A percentile compares a stretch with the other conserved stretches of the same genome.
Conservation (phyloP, 495 filamentous ascomycete genomes). For the Neurospora sp. region DNA sequence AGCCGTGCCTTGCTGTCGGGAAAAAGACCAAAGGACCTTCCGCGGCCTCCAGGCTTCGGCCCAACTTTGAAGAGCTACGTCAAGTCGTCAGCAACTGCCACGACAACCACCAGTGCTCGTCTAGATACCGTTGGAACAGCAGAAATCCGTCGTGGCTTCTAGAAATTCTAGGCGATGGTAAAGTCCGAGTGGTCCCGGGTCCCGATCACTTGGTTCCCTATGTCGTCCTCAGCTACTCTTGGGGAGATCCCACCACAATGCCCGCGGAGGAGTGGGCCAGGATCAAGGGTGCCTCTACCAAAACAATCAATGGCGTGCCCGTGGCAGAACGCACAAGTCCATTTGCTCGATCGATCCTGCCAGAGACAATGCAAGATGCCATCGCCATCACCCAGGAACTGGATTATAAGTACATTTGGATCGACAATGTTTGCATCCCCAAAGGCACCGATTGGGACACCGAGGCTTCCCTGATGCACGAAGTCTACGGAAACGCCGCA, state of each 20-base stretch:
- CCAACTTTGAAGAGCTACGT: constrained; percentile 14
- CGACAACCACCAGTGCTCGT: constrained; percentile 19
- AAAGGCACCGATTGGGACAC: constrained; percentile 26
- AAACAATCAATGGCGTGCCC: constrained; percentile 14
- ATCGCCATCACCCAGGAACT: constrained; percentile 13
- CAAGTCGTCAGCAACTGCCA: constrained; percentile 15
- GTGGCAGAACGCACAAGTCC: constrained; percentile 14
- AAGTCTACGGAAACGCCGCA: constrained; percentile 24
- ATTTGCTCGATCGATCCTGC: constrained; percentile 9
- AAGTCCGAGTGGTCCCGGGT: constrained; percentile 10
- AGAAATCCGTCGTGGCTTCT: constrained; percentile 24
- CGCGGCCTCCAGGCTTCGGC: constrained; percentile 2
- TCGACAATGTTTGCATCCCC: constrained; percentile 24
- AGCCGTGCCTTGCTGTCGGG: not conserved
- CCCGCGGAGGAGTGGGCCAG: constrained; percentile 18
- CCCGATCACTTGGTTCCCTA: constrained; percentile 11
- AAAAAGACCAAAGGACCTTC: constrained; percentile 2
- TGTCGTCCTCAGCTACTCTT: constrained; percentile 26
- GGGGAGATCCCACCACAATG: constrained; percentile 21
- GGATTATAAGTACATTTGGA: constrained; percentile 19
- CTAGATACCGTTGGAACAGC: constrained; percentile 20
- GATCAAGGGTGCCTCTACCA: constrained; percentile 21
- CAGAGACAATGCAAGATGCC: constrained; percentile 23
- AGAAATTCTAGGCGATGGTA: constrained; percentile 12
- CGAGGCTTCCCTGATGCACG: constrained; percentile 22